These are phyloP conservation scores for Plasmodium malariae DNA, from an alignment of 169 alveolate genomes.

Conservation along the genomic window DNA sequence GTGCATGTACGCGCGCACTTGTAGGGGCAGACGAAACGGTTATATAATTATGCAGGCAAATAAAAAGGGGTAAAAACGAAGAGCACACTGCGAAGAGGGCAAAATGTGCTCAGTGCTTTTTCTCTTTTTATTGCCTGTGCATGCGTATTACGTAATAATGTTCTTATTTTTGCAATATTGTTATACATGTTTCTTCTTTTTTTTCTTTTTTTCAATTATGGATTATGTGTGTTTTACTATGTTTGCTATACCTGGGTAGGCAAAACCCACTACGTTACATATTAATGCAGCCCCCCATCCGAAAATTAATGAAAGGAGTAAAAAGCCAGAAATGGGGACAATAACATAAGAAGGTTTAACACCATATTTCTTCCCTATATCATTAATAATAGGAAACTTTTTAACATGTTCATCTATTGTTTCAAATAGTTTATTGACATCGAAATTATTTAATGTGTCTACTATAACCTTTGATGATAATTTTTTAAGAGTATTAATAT, in stretches of 20 bases:
- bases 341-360: slow-evolving; percentile 77
- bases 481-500: background rate
- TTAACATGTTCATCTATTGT: slow-evolving; percentile 42
- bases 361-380: slow-evolving; percentile 58
- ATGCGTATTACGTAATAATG: too few species aligned
- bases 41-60: too few species aligned
- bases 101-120: too few species aligned
- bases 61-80: too few species aligned
- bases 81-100: too few species aligned
- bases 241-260: slow-evolving; percentile 75
- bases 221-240: background rate
- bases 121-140: too few species aligned
- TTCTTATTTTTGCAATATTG: background rate
- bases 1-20: too few species aligned
- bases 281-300: slow-evolving; percentile 84
- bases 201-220: too few species aligned
- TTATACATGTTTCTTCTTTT: background rate
- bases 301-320: slow-evolving; percentile 71
- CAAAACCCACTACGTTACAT: slow-evolving; percentile 79
- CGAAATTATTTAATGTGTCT: slow-evolving; percentile 22
- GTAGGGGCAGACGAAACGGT: too few species aligned
- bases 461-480: slow-evolving; percentile 45
- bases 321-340: slow-evolving; percentile 25
- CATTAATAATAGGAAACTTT: slow-evolving; percentile 40
- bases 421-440: background rate